Evolutionary conservation across 1,139 yeast genomes (phyloP).

Genomic region (Debaryomycetaceae sp.): DNA sequence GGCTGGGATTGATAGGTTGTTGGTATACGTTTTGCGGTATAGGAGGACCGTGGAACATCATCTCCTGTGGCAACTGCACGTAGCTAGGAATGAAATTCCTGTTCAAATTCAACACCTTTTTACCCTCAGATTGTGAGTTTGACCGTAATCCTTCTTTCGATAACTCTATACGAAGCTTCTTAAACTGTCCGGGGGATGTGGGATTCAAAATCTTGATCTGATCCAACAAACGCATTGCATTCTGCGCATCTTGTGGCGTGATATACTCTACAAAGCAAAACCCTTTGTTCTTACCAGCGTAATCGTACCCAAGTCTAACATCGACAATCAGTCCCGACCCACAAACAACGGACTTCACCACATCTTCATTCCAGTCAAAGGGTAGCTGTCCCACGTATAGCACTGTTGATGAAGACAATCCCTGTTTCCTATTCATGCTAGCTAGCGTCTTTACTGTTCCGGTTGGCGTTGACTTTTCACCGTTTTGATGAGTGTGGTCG

Average conservation of each 20-base stretch:
- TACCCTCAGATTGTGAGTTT: constrained; percentile 27
- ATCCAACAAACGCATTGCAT: constrained; percentile 41
- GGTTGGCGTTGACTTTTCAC: background rate
- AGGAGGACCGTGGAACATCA: constrained; percentile 22
- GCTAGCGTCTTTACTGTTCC: background rate
- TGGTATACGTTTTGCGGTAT: constrained; percentile 2
- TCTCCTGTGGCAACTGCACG: constrained; percentile 53
- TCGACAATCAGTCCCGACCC: constrained; percentile 63
- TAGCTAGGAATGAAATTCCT: constrained; percentile 48
- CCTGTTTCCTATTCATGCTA: constrained; percentile 4
- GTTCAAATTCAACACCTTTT: constrained; percentile 39
- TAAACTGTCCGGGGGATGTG: constrained; percentile 31
- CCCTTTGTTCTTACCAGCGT: constrained; percentile 61
- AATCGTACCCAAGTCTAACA: constrained; percentile 60
- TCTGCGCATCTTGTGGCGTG: constrained; percentile 48
- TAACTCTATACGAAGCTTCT: constrained; percentile 51
- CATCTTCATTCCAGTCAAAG: constrained; percentile 60
- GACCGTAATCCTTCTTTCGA: constrained; percentile 59
- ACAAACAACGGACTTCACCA: constrained; percentile 54
- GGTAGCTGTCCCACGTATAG: constrained; percentile 63
- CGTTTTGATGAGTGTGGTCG: background rate
- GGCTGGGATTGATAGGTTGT: constrained; percentile 2
- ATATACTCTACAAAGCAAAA: constrained; percentile 61
- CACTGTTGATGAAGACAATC: constrained; percentile 25
- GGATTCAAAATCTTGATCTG: constrained; percentile 38